phyloP scores from a whole-genome alignment of 78 protist genomes.

The Parvularia atlantis region DNA sequence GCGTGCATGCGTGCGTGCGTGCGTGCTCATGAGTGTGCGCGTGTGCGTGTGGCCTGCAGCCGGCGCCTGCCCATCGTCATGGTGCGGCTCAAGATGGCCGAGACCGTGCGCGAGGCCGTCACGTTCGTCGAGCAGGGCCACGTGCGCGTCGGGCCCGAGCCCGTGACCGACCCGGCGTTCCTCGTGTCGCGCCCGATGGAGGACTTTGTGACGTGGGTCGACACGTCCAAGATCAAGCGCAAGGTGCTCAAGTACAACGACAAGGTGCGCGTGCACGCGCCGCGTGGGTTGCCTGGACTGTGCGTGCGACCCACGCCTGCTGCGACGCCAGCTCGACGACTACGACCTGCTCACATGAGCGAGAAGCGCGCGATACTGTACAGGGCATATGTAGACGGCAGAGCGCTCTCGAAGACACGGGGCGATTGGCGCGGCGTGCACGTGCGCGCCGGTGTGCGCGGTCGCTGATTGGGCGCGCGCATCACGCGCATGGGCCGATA shows the following conservation, averaged over 20 bases:
- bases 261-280: neutral
- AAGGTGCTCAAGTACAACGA: constrained; percentile 66
- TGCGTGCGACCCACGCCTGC: neutral
- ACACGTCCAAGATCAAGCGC: constrained; percentile 57
- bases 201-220: constrained; percentile 84
- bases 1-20: neutral
- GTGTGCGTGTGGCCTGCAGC: too few relatives aligned
- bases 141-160: constrained; percentile 69
- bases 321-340: constrained; percentile 25
- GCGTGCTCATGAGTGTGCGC: too few relatives aligned
- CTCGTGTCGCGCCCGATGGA: constrained; percentile 73
- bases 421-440: too few relatives aligned
- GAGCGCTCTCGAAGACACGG: too few relatives aligned
- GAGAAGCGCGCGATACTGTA: too few relatives aligned
- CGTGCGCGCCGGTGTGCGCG: too few relatives aligned
- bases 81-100: constrained; percentile 48
- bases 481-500: too few relatives aligned
- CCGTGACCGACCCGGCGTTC: constrained; percentile 78
- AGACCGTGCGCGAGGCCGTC: constrained; percentile 47
- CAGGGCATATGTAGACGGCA: too few relatives aligned
- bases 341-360: constrained; percentile 40
- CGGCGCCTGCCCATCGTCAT: constrained; percentile 75
- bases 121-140: constrained; percentile 67
- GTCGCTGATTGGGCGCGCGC: too few relatives aligned
- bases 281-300: neutral